Conservation (phyloP, 1,139 yeast genomes). For the Suzukiozyma palmioleophila region DNA sequence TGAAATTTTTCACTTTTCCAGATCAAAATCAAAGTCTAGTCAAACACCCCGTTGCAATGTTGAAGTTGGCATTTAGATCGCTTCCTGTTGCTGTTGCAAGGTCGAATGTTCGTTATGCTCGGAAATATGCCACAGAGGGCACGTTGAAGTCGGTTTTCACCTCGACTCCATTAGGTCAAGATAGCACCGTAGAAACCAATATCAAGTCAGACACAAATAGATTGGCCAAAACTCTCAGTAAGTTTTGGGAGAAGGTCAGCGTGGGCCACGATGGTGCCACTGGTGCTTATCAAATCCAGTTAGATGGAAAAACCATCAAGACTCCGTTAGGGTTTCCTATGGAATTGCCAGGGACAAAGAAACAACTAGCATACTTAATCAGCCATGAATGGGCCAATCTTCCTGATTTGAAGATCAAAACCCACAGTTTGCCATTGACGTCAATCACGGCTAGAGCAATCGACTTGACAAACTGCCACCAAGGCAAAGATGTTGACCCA, state of each 20-base stretch:
- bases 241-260: constrained; percentile 82
- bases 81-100: not conserved
- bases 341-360: constrained; percentile 56
- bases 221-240: constrained; percentile 62
- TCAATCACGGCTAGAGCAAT: constrained; percentile 83
- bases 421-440: constrained; percentile 81
- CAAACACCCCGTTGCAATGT: not conserved
- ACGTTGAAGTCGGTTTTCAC: constrained; percentile 8
- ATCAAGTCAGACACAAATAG: constrained; percentile 62
- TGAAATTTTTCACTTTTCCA: not conserved
- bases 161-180: constrained; percentile 27
- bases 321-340: constrained; percentile 81
- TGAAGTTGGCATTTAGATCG: not conserved
- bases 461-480: constrained; percentile 46
- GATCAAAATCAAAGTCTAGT: not conserved
- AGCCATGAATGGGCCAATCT: constrained; percentile 86
- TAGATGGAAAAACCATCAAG: constrained; percentile 73
- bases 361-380: constrained; percentile 65
- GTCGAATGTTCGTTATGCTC: not conserved
- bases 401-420: constrained; percentile 67
- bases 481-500: constrained; percentile 24
- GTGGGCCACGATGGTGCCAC: constrained; percentile 29
- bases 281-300: constrained; percentile 46
- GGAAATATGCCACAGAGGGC: constrained; percentile 11
- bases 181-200: constrained; percentile 49